Evolutionary conservation across 176 grass and related monocot species (phyloP).

Genomic region (Zoysia japonica): DNA sequence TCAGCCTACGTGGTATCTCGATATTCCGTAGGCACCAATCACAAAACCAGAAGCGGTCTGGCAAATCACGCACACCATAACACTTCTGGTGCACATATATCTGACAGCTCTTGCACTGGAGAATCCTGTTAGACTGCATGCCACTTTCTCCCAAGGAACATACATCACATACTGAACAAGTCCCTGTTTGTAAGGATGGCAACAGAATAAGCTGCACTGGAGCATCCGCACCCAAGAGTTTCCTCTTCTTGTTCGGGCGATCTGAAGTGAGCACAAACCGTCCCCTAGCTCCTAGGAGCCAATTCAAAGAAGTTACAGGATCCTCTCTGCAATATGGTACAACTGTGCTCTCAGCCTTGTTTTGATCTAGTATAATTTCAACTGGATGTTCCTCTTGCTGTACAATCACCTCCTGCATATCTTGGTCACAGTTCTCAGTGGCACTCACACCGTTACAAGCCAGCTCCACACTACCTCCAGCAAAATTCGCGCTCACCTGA

Average conservation of each 20-base stretch:
- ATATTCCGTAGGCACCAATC: constrained; percentile 54
- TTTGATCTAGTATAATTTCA: constrained; percentile 44
- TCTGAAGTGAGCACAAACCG: constrained; percentile 81
- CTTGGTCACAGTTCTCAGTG: constrained; percentile 30
- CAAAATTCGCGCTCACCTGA: constrained; percentile 38
- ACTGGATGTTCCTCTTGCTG: constrained; percentile 37
- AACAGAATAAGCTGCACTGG: constrained; percentile 66
- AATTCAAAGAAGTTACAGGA: constrained; percentile 12
- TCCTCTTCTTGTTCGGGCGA: constrained; percentile 92
- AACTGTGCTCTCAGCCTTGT: constrained; percentile 1
- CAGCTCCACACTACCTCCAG: constrained; percentile 25
- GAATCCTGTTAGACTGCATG: constrained; percentile 59
- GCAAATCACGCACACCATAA: constrained; percentile 81
- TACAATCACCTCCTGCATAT: constrained; percentile 50
- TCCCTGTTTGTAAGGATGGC: constrained; percentile 42
- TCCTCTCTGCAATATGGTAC: not conserved
- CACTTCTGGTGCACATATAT: constrained; percentile 90
- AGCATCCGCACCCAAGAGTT: constrained; percentile 82
- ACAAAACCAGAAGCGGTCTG: constrained; percentile 65
- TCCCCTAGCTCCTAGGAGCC: constrained; percentile 60
- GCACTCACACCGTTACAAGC: constrained; percentile 6
- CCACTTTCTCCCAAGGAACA: constrained; percentile 62
- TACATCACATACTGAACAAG: constrained; percentile 61
- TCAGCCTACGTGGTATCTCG: constrained; percentile 38
- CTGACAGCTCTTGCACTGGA: constrained; percentile 67